phyloP scores from a whole-genome alignment of 1,284 basidiomycete species.

The Microbotryomycetes sp. region DNA sequence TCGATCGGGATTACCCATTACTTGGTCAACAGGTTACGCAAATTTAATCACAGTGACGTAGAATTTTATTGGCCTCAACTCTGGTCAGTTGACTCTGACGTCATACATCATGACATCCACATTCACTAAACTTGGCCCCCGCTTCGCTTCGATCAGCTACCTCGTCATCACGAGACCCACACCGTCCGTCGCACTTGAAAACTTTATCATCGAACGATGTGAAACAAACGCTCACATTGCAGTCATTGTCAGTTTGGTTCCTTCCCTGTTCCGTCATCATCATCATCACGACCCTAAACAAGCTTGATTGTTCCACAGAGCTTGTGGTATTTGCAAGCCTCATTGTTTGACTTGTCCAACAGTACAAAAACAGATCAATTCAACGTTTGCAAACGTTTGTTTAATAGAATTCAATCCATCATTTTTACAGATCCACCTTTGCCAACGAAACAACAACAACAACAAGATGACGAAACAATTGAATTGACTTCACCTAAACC shows the following conservation, averaged over 20 bases:
- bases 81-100: constrained; percentile 60
- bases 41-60: constrained; percentile 70
- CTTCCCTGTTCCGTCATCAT: not conserved
- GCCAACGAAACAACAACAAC: constrained; percentile 44
- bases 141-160: constrained; percentile 56
- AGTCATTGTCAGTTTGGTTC: constrained; percentile 64
- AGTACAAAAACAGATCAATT: constrained; percentile 66
- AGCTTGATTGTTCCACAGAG: constrained; percentile 54
- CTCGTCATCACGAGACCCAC: constrained; percentile 84
- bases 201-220: constrained; percentile 77
- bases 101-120: not conserved
- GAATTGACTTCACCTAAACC: constrained; percentile 35
- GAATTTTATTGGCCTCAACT: constrained; percentile 95
- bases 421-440: constrained; percentile 84
- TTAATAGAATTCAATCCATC: constrained; percentile 91
- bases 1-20: constrained; percentile 96
- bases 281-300: not conserved
- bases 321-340: constrained; percentile 95
- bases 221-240: constrained; percentile 87
- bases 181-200: constrained; percentile 80
- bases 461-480: not conserved
- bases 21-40: constrained; percentile 71
- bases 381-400: constrained; percentile 81
- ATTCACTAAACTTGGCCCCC: constrained; percentile 27
- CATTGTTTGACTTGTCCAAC: constrained; percentile 73